phyloP scores from a whole-genome alignment of 2,329 filamentous ascomycete genomes.

The Alternaria sp. region DNA sequence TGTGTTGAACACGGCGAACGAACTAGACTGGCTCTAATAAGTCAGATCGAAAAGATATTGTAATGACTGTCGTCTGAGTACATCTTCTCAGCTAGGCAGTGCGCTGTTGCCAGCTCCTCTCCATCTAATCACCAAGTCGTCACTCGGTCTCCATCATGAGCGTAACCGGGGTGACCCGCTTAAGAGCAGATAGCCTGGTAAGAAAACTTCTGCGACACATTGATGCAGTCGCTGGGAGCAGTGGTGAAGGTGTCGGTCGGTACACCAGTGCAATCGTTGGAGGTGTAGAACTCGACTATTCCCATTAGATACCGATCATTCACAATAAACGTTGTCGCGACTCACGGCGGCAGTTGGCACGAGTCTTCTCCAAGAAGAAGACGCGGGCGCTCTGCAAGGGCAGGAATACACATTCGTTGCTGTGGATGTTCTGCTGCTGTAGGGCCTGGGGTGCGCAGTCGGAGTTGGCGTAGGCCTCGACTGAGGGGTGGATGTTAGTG shows the following conservation, averaged over 20 bases:
- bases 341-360: conserved; percentile 8
- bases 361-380: conserved; percentile 7
- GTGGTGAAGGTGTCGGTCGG: not conserved
- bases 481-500: not conserved
- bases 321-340: not conserved
- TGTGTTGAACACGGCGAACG: not conserved
- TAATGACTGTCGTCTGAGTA: not conserved
- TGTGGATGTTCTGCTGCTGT: conserved; percentile 10
- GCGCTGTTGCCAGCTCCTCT: not conserved
- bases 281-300: conserved; percentile 4
- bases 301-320: not conserved
- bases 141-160: not conserved
- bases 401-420: conserved; percentile 2
- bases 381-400: conserved; percentile 4
- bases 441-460: not conserved
- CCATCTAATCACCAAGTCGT: not conserved
- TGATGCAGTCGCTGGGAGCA: conserved; percentile 4
- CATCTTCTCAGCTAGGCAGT: not conserved
- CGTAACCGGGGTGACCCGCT: not conserved
- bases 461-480: conserved; percentile 3
- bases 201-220: conserved; percentile 5
- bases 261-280: not conserved
- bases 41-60: not conserved
- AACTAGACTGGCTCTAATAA: not conserved
- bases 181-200: conserved; percentile 5